Evolutionary conservation across 805 yeast species (phyloP), one percentile per base, ranked within the genome.

Genomic region (Wickerhamiella siamensis): DNA sequence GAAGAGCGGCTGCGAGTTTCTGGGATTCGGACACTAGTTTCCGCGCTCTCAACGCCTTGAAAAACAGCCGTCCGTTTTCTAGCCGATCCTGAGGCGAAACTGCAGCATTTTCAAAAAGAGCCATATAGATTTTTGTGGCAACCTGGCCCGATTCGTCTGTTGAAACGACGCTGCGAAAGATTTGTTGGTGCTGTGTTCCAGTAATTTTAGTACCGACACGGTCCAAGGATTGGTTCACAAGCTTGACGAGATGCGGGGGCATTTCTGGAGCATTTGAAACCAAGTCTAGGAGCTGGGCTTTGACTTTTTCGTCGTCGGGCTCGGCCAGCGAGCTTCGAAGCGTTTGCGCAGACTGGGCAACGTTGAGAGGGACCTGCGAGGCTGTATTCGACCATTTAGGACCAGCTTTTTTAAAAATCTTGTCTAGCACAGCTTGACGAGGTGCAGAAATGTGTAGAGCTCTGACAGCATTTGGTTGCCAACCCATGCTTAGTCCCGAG

Each of bases 1-100:
- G 41, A 18, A 50, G 33, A 22, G 51, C 35, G 5, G 50, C 48
- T 10, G 31, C 36, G 5, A 55, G 40, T 32, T 54, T 38, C 41
- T 44, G 44, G 12, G 58, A 44, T 36, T 56, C 58, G 4, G 20
- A 38, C 3, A 39, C 27, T 40, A 41, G 42, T 6, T 49, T 48
- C 31, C 42, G 36, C 9, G 39, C 29, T 5, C 56, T 37, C 33
- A 57, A 43, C 19, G 48, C 39, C 32, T 33, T 24, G 37, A 48
- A 48, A 43, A 47, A 58, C 4, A 41, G 34, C 27, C 47, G 19
- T 2, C 56, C 58, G 35, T 55, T 56, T 22, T 41, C 38, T 2
- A 51, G 40, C 15, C 42, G 41, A 8, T 44, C 47, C 2, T 27
- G 27, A 0, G 26, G 17, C 5, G 39, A 15, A 3, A 52, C 19